Percentiles rank a stretch among this genome's conserved stretches.
These are phyloP conservation scores for Monosiga brevicollis DNA, from an alignment of 78 protist species.

Conservation along the genomic window DNA sequence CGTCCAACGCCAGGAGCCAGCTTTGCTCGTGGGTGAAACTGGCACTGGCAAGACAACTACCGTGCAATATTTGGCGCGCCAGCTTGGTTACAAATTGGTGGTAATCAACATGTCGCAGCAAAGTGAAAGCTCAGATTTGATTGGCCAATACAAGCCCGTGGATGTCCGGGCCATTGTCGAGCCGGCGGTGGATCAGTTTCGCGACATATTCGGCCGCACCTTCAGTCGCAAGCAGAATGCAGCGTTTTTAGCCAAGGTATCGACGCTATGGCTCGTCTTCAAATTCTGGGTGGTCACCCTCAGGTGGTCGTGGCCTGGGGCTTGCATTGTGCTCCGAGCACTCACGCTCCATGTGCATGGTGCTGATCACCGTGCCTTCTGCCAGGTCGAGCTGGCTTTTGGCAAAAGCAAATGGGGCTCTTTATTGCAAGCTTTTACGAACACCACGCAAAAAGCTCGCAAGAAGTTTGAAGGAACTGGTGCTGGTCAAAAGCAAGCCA, in stretches of 20 bases:
- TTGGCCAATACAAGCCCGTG: slow-evolving; percentile 97
- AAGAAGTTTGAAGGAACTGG: background rate
- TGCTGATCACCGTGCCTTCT: no score
- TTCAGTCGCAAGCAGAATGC: slow-evolving; percentile 45
- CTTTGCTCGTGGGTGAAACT: slow-evolving; percentile 86
- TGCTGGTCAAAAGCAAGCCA: background rate
- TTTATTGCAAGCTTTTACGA: background rate
- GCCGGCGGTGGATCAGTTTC: slow-evolving; percentile 52
- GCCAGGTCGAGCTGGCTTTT: background rate
- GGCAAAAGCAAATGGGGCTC: background rate
- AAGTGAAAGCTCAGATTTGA: slow-evolving; percentile 84
- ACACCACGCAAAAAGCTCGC: background rate
- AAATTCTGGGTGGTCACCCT: no score
- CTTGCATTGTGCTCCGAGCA: no score
- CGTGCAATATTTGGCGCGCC: slow-evolving; percentile 85
- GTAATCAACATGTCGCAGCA: slow-evolving; percentile 92
- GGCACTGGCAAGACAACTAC: slow-evolving; percentile 96
- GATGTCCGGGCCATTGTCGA: slow-evolving; percentile 51
- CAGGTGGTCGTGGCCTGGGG: no score
- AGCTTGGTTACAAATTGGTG: slow-evolving; percentile 46
- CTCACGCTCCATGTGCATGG: no score
- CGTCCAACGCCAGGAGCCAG: slow-evolving; percentile 73
- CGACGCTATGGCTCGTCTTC: no score
- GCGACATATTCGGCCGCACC: slow-evolving; percentile 40
- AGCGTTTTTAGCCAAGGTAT: slow-evolving; percentile 18